Conservation (phyloP, 2,329 filamentous ascomycete species). For the Sclerotinia sclerotiorum region DNA sequence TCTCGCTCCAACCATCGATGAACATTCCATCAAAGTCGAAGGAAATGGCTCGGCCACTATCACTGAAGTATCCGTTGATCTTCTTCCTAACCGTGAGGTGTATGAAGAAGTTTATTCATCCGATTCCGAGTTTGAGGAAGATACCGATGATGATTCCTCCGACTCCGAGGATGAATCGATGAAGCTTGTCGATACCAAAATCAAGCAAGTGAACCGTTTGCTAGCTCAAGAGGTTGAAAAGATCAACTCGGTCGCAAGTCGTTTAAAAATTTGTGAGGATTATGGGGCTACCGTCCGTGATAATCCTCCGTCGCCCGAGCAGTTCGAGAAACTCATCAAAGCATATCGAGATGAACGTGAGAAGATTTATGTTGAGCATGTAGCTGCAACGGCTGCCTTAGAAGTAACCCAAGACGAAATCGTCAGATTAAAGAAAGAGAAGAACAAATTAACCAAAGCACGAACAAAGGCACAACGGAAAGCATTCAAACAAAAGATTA, state of each 20-base stretch:
- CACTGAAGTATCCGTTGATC: constrained; percentile 61
- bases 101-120: constrained; percentile 44
- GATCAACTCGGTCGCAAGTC: constrained; percentile 36
- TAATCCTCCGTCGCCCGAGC: constrained; percentile 27
- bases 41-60: constrained; percentile 58
- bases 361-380: constrained; percentile 45
- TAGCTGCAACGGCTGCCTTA: constrained; percentile 39
- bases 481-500: constrained; percentile 42
- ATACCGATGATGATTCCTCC: constrained; percentile 37
- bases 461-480: constrained; percentile 42
- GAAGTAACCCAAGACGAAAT: constrained; percentile 43
- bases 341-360: constrained; percentile 36
- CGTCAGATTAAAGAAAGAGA: constrained; percentile 40
- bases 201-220: constrained; percentile 32
- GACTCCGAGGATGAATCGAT: constrained; percentile 36
- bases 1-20: constrained; percentile 53
- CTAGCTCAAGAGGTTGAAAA: constrained; percentile 38
- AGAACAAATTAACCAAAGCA: constrained; percentile 35
- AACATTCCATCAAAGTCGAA: constrained; percentile 60
- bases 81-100: constrained; percentile 51
- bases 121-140: constrained; percentile 40
- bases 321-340: constrained; percentile 33
- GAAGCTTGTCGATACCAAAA: constrained; percentile 29
- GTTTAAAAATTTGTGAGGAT: constrained; percentile 35
- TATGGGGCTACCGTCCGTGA: constrained; percentile 33